Conservation (phyloP, 2,329 filamentous ascomycete species). For the Ustulina deusta region DNA sequence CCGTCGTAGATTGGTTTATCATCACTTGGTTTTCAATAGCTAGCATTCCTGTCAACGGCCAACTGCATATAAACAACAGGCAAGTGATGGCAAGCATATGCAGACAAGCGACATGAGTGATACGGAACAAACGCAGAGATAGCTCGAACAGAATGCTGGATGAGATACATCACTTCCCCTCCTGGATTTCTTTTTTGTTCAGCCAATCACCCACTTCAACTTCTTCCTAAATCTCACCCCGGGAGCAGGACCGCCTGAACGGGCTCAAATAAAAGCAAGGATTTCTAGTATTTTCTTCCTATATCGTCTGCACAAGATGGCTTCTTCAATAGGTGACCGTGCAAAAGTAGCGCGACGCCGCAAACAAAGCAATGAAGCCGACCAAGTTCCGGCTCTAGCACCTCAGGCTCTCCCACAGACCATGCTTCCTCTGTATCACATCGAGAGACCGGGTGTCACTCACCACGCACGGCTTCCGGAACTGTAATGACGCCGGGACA, state of each 20-base stretch:
- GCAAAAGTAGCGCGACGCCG: neutral
- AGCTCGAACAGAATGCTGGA: neutral
- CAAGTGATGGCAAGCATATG: neutral
- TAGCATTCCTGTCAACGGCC: neutral
- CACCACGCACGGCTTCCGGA: conserved; percentile 46
- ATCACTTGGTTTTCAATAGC: no score
- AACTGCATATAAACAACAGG: conserved; percentile 1
- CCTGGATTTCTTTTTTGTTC: conserved; percentile 6
- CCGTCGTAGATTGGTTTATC: neutral
- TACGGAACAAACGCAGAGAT: conserved; percentile 8
- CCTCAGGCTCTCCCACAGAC: conserved; percentile 4
- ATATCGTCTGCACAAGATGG: conserved; percentile 2
- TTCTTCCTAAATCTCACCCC: no score
- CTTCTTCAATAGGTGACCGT: neutral
- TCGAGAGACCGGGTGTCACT: conserved; percentile 57
- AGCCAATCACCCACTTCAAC: neutral
- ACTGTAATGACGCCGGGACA: conserved; percentile 47
- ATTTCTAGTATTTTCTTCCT: neutral
- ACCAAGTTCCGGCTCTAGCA: neutral
- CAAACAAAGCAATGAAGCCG: neutral
- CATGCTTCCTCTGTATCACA: conserved; percentile 55
- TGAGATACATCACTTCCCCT: neutral
- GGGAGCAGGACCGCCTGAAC: neutral
- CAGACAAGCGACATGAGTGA: neutral
- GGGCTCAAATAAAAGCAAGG: neutral